Evolutionary conservation across 768 basidiomycete genomes (phyloP).

Genomic region (Chiua virens): DNA sequence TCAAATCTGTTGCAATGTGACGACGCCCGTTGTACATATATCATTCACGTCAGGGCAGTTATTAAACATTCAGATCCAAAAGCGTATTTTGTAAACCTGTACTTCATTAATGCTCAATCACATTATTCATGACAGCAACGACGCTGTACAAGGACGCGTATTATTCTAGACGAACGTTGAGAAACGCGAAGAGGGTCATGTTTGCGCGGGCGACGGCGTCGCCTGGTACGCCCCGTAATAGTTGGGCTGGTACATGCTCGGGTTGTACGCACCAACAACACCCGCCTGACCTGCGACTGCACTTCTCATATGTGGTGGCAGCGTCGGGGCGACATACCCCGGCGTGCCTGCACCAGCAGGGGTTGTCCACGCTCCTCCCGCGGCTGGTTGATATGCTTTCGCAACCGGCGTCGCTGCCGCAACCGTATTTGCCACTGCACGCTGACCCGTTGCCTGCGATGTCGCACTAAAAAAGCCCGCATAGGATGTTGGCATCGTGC

Average conservation of each 20-base stretch:
- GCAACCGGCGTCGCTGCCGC: conserved; percentile 25
- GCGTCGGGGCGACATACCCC: conserved; percentile 34
- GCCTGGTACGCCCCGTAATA: conserved; percentile 35
- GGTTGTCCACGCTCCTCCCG: conserved; percentile 25
- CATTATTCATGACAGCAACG: conserved; percentile 21
- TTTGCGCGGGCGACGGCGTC: conserved; percentile 32
- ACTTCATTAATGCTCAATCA: not conserved
- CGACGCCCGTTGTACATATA: too few relatives aligned
- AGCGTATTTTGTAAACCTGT: not conserved
- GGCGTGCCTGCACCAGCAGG: conserved; percentile 23
- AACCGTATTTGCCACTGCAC: conserved; percentile 59
- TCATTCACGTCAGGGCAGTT: too few relatives aligned
- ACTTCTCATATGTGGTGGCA: conserved; percentile 43
- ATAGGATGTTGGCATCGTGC: conserved; percentile 37
- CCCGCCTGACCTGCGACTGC: conserved; percentile 25
- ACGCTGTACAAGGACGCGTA: conserved; percentile 13
- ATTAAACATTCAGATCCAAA: too few relatives aligned
- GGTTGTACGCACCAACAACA: conserved; percentile 15
- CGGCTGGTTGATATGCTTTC: conserved; percentile 33
- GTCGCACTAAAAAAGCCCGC: conserved; percentile 40
- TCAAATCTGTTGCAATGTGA: too few relatives aligned
- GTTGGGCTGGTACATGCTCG: conserved; percentile 27
- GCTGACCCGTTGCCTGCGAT: conserved; percentile 37
- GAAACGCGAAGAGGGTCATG: conserved; percentile 9
- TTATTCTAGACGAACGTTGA: conserved; percentile 21